A percentile compares a stretch with the other conserved stretches of the same genome.
phyloP scores from a whole-genome alignment of 768 basidiomycete genomes.

The Mycena rosella region DNA sequence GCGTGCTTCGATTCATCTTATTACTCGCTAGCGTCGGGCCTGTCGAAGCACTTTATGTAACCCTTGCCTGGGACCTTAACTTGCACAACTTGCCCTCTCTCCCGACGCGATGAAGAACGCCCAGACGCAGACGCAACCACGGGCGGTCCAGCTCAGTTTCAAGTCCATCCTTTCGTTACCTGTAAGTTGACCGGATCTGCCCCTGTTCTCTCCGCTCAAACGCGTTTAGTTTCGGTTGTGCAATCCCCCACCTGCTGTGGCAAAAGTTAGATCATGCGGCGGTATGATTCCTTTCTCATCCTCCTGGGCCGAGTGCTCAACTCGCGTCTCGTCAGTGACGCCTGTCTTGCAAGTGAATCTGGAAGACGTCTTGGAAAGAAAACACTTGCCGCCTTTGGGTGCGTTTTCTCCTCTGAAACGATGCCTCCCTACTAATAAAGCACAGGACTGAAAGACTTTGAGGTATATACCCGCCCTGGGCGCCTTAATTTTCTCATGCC shows the following conservation, averaged over 20 bases:
- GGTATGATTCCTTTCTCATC: slow-evolving; percentile 46
- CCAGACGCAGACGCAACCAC: slow-evolving; percentile 47
- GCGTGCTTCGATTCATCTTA: slow-evolving; percentile 27
- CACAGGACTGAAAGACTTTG: slow-evolving; percentile 77
- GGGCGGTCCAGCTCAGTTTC: slow-evolving; percentile 42
- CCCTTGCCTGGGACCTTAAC: not conserved
- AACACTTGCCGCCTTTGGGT: slow-evolving; percentile 85
- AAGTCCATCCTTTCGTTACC: slow-evolving; percentile 54
- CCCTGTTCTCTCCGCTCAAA: slow-evolving; percentile 7
- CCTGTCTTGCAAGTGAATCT: slow-evolving; percentile 76
- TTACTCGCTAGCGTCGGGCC: slow-evolving; percentile 11
- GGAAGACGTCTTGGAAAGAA: slow-evolving; percentile 81
- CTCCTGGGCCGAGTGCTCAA: slow-evolving; percentile 13
- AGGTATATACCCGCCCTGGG: slow-evolving; percentile 48
- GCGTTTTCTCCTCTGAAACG: slow-evolving; percentile 28
- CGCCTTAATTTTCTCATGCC: not conserved
- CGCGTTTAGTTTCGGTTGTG: slow-evolving; percentile 64
- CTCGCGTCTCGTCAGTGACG: slow-evolving; percentile 57
- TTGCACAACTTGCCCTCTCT: slow-evolving; percentile 6
- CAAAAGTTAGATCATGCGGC: slow-evolving; percentile 76
- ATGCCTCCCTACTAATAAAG: slow-evolving; percentile 8
- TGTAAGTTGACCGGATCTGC: slow-evolving; percentile 41
- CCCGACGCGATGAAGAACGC: slow-evolving; percentile 17
- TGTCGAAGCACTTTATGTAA: slow-evolving; percentile 24
- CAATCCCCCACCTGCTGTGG: slow-evolving; percentile 76